phyloP scores from a whole-genome alignment of 2,329 filamentous ascomycete genomes.

The Aspergillus quadricinctus region DNA sequence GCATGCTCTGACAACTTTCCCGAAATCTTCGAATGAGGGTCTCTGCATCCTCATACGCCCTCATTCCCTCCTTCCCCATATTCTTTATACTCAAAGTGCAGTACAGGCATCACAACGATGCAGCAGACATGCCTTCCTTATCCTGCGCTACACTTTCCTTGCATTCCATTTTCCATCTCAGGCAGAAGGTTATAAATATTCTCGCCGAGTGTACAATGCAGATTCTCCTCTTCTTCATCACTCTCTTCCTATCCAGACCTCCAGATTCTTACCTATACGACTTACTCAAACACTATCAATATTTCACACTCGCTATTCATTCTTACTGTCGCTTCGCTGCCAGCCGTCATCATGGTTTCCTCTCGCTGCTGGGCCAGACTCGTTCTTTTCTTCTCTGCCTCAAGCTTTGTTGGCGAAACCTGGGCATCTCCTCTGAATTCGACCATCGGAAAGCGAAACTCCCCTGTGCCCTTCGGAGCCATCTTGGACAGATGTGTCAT shows the following conservation, averaged over 20 bases:
- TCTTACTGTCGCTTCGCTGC: not conserved
- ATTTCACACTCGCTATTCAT: not conserved
- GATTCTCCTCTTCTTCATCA: not conserved
- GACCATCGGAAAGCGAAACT: not conserved
- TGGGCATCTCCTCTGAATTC: not conserved
- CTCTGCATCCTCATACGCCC: not conserved
- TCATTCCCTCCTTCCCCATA: not conserved
- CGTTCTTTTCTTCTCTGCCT: slow-evolving; percentile 2
- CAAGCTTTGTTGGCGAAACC: not conserved
- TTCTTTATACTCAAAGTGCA: not conserved
- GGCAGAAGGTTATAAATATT: not conserved
- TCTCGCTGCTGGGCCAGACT: not conserved
- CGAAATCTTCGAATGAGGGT: not conserved
- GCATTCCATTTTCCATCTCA: not conserved
- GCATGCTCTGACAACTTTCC: not conserved
- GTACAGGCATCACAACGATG: not conserved
- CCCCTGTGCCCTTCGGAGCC: slow-evolving; percentile 36
- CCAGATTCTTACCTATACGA: not conserved
- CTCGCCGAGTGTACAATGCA: not conserved
- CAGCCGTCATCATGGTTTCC: not conserved
- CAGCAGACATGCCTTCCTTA: not conserved
- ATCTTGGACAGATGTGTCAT: slow-evolving; percentile 38
- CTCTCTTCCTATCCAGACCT: not conserved
- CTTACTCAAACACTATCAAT: not conserved
- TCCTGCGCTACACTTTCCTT: not conserved